Percentiles rank a stretch among this genome's conserved stretches.
phyloP scores from a whole-genome alignment of 306 rosid species.

The Coriaria nepalensis region DNA sequence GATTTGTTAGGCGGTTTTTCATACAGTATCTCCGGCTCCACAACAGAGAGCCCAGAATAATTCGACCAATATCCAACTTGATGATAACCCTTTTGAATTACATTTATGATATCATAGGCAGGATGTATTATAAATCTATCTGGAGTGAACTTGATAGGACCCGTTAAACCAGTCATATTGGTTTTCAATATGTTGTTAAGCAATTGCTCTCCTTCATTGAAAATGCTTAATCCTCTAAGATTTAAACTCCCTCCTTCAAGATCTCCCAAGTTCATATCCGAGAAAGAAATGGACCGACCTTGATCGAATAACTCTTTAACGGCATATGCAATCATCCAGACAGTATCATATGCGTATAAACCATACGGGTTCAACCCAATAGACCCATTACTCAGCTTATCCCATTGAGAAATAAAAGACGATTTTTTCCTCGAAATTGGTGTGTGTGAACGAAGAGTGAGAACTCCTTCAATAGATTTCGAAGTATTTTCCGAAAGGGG shows the following conservation, averaged over 20 bases:
- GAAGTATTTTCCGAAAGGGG: slow-evolving; percentile 21
- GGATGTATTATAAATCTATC: slow-evolving; percentile 26
- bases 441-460: slow-evolving; percentile 38
- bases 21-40: slow-evolving; percentile 20
- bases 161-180: slow-evolving; percentile 29
- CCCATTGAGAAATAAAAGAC: slow-evolving; percentile 28
- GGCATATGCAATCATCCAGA: slow-evolving; percentile 34
- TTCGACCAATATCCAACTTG: slow-evolving; percentile 37
- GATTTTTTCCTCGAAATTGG: slow-evolving; percentile 21
- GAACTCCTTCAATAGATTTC: slow-evolving; percentile 31
- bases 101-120: slow-evolving; percentile 33
- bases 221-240: slow-evolving; percentile 25
- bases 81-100: slow-evolving; percentile 14
- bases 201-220: slow-evolving; percentile 30
- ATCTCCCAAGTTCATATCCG: slow-evolving; percentile 2
- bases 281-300: slow-evolving; percentile 25
- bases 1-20: slow-evolving; percentile 15
- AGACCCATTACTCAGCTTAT: slow-evolving; percentile 34
- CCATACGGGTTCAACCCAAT: slow-evolving; percentile 42
- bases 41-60: slow-evolving; percentile 29
- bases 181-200: slow-evolving; percentile 24
- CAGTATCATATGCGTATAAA: slow-evolving; percentile 45
- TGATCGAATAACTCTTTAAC: slow-evolving; percentile 28
- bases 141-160: slow-evolving; percentile 22
- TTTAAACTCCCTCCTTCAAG: slow-evolving; percentile 18